Evolutionary conservation across 2,329 filamentous ascomycete species (phyloP).

Genomic region (Aspergillus ustus): DNA sequence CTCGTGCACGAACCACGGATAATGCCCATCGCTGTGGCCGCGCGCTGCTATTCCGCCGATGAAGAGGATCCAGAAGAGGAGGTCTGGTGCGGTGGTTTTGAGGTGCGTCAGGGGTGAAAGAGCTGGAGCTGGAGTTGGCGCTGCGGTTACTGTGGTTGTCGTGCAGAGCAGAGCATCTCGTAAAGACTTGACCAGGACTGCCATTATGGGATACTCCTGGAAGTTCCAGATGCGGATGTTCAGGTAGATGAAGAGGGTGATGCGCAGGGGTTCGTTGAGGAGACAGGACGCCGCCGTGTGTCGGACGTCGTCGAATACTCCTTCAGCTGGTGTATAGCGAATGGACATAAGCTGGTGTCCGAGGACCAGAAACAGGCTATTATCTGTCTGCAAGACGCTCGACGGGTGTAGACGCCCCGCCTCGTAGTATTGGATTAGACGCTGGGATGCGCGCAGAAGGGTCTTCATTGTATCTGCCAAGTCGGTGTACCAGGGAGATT

Average conservation of each 20-base stretch:
- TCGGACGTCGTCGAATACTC: no score
- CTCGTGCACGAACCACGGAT: no score
- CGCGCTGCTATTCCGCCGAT: no score
- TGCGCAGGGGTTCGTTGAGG: slow-evolving; percentile 6
- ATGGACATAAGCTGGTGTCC: slow-evolving; percentile 6
- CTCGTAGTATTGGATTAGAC: slow-evolving; percentile 8
- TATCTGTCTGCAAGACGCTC: slow-evolving; percentile 7
- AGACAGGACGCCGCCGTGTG: neutral
- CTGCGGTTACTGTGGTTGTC: neutral
- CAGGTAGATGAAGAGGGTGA: slow-evolving; percentile 8
- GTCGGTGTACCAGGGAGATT: neutral
- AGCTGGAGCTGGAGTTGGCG: no score
- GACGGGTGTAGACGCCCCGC: neutral
- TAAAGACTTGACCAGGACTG: neutral
- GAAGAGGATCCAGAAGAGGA: no score
- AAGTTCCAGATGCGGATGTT: slow-evolving; percentile 6
- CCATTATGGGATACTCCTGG: slow-evolving; percentile 10
- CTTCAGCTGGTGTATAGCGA: neutral
- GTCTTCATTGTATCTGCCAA: slow-evolving; percentile 1
- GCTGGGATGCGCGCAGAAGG: slow-evolving; percentile 2
- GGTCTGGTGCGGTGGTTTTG: no score
- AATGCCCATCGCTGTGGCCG: no score
- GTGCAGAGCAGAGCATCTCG: neutral
- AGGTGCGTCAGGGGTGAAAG: no score
- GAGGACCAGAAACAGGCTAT: slow-evolving; percentile 2